Conservation (phyloP, 257 asterid species). For the Petunia secreta region DNA sequence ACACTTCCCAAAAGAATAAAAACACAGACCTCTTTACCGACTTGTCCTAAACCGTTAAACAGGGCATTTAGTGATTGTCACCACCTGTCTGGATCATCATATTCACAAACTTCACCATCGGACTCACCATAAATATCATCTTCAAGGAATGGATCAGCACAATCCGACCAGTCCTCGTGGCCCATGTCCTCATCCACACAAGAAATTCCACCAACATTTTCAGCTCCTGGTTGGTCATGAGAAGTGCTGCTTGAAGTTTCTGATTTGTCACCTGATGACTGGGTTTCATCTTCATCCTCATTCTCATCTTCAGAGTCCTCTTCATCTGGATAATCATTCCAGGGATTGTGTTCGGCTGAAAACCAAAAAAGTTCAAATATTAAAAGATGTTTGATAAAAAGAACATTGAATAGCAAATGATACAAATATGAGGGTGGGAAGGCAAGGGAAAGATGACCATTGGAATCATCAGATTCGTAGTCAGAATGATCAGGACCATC, state of each 20-base stretch:
- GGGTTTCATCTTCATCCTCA: constrained; percentile 39
- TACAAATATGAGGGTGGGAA: constrained; percentile 16
- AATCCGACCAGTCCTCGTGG: constrained; percentile 37
- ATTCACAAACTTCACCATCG: constrained; percentile 23
- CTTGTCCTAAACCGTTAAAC: neutral
- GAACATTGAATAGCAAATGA: constrained; percentile 20
- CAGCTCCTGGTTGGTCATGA: constrained; percentile 39
- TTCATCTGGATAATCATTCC: constrained; percentile 90
- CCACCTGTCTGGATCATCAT: constrained; percentile 40
- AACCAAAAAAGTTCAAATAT: constrained; percentile 14
- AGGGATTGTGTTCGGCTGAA: constrained; percentile 81
- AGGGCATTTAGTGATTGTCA: neutral
- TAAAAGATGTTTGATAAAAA: neutral
- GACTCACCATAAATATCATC: constrained; percentile 33
- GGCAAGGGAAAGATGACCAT: constrained; percentile 50
- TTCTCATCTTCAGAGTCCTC: constrained; percentile 52
- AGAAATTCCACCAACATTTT: constrained; percentile 37
- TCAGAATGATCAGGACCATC: constrained; percentile 80
- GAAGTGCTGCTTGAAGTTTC: constrained; percentile 50
- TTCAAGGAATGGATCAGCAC: constrained; percentile 36
- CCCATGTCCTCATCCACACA: constrained; percentile 24
- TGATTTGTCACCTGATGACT: constrained; percentile 49
- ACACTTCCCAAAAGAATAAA: no score
- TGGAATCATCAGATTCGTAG: constrained; percentile 74
- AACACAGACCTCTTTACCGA: no score